Conservation (phyloP, 495 filamentous ascomycete species). For the Pyronema domesticum region DNA sequence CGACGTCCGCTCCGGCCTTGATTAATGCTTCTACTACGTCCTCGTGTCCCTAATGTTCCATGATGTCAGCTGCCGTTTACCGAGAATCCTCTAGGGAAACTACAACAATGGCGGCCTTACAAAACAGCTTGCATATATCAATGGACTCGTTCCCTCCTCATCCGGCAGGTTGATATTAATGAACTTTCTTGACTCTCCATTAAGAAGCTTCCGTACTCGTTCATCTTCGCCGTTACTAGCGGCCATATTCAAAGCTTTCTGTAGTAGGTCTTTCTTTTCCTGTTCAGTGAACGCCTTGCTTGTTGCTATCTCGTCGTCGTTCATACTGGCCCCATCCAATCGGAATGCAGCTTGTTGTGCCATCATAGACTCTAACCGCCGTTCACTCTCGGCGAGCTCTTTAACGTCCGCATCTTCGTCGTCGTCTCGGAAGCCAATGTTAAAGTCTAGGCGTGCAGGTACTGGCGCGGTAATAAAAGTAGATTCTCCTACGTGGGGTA, state of each 20-base stretch:
- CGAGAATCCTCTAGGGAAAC: neutral
- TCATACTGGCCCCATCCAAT: slow-evolving; percentile 46
- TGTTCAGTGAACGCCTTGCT: slow-evolving; percentile 54
- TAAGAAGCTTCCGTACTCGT: slow-evolving; percentile 55
- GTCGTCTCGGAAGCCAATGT: slow-evolving; percentile 59
- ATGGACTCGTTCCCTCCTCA: slow-evolving; percentile 80
- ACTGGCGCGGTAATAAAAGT: slow-evolving; percentile 80
- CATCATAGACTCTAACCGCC: slow-evolving; percentile 84
- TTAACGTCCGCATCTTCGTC: slow-evolving; percentile 44
- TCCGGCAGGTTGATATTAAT: slow-evolving; percentile 83
- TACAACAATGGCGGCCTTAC: slow-evolving; percentile 35
- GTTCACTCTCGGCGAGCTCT: slow-evolving; percentile 63
- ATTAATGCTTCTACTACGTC: slow-evolving; percentile 71
- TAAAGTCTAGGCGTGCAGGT: slow-evolving; percentile 56
- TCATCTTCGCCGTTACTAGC: slow-evolving; percentile 90
- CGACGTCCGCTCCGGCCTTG: slow-evolving; percentile 72
- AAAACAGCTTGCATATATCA: slow-evolving; percentile 99
- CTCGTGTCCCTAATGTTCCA: slow-evolving; percentile 56
- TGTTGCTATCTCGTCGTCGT: slow-evolving; percentile 55
- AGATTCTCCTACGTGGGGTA: slow-evolving; percentile 52
- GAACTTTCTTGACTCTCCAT: slow-evolving; percentile 54
- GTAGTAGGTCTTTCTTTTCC: slow-evolving; percentile 64
- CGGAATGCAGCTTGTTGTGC: slow-evolving; percentile 77
- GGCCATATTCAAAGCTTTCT: slow-evolving; percentile 83
- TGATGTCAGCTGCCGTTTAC: slow-evolving; percentile 5